These are phyloP conservation scores for Euphrasia confusa DNA, from an alignment of 257 asterid species.

Conservation along the genomic window DNA sequence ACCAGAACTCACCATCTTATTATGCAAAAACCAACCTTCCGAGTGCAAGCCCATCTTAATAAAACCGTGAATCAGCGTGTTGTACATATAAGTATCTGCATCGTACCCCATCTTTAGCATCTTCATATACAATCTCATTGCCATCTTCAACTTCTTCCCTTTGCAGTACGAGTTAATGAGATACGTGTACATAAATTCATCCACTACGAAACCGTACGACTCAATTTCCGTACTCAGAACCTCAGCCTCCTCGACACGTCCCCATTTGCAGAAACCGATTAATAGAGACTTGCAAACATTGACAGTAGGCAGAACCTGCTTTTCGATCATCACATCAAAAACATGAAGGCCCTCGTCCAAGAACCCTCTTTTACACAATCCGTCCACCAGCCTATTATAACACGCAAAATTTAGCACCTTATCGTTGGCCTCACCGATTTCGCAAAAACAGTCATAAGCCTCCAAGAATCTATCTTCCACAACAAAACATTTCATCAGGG, in stretches of 20 bases:
- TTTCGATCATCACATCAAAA: constrained; percentile 36
- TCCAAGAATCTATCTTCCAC: constrained; percentile 36
- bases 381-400: constrained; percentile 45
- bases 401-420: constrained; percentile 31
- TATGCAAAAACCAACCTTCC: constrained; percentile 35
- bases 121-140: constrained; percentile 51
- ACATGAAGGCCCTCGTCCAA: constrained; percentile 46
- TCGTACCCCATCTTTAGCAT: constrained; percentile 52
- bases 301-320: constrained; percentile 38
- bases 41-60: constrained; percentile 39
- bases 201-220: constrained; percentile 44
- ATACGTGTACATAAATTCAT: constrained; percentile 43
- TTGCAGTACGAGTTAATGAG: constrained; percentile 50
- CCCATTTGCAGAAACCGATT: constrained; percentile 43
- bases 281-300: constrained; percentile 45
- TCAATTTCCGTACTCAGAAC: constrained; percentile 39
- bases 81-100: constrained; percentile 47
- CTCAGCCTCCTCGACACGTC: constrained; percentile 53
- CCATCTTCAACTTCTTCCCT: constrained; percentile 51
- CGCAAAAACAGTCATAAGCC: constrained; percentile 38
- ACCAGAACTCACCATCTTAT: constrained; percentile 44
- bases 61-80: constrained; percentile 52
- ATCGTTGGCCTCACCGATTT: constrained; percentile 25
- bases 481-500: constrained; percentile 33
- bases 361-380: constrained; percentile 40